Conservation (phyloP, 352 stramenopile species). For the Globisporangium acanthophoron region DNA sequence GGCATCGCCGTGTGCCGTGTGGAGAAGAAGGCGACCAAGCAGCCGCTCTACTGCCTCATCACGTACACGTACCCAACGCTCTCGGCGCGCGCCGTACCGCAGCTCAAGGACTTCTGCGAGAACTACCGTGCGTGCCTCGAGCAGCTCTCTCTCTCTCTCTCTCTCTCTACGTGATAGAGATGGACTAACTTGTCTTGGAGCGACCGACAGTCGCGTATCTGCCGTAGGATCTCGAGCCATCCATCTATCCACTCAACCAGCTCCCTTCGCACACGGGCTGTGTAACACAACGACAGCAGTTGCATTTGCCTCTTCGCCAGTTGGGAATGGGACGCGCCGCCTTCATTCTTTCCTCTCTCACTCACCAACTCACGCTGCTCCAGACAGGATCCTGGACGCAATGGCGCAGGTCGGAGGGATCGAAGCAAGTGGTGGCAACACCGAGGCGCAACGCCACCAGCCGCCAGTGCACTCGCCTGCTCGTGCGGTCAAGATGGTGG, state of each 20-base stretch:
- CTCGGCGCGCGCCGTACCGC: conserved; percentile 64
- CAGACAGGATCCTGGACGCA: no score
- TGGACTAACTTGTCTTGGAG: neutral
- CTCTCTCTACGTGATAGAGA: neutral
- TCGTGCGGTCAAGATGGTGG: neutral
- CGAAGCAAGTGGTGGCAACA: no score
- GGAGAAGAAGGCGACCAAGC: conserved; percentile 29
- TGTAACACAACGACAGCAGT: no score
- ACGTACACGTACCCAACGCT: conserved; percentile 80
- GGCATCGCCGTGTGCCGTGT: conserved; percentile 68
- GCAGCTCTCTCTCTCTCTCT: neutral
- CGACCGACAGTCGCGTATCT: conserved; percentile 6
- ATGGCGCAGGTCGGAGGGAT: no score
- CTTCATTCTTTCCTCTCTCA: no score
- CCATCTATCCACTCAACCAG: no score
- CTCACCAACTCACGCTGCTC: no score
- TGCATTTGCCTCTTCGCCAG: no score
- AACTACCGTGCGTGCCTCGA: conserved; percentile 26
- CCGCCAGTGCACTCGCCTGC: neutral
- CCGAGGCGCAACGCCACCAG: neutral
- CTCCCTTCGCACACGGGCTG: no score
- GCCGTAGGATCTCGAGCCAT: conserved; percentile 1
- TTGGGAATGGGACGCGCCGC: no score
- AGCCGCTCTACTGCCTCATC: conserved; percentile 63
- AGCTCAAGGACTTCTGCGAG: conserved; percentile 77